Evolutionary conservation across 2,329 filamentous ascomycete species (phyloP), one percentile per base, ranked within the genome.

Genomic region (Balansia obtecta): DNA sequence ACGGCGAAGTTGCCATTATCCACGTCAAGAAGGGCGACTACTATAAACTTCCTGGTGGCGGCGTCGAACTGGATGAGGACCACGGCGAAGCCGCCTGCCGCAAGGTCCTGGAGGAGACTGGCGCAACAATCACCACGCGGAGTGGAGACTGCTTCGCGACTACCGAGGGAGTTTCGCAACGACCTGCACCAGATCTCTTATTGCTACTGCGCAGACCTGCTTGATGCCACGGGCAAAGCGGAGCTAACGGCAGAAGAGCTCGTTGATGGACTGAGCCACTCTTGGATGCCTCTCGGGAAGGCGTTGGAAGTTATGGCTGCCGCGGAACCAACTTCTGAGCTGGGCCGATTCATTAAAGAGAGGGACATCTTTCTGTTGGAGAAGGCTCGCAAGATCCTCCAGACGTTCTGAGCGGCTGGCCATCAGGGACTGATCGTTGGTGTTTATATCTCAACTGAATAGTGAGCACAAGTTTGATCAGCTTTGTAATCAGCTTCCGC

Each of bases 21-120:
- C 30, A 54, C 44, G 50, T 46, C 15, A 45, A 50, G 32, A 44
- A 44, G 10, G 50, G 46, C 16, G 48, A 53, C 41, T 54, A 54
- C 13, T 54, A 54, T 27, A 54, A 54, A n/a, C 48, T 54, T 6
- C 52, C 52, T n/a, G 52, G 52, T 20, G 52, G 52, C 40, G 52
- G 52, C n/a, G 43, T 54, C 33, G 52, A 54, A 13, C 38, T 18
- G 13, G 48, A 22, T 1, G 52, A 54, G 39, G 38, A 39, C 33
- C 52, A 45, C 32, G 13, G 27, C 4, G 42, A 46, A 4, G 52
- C 52, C 8, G 50, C 48, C 1, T 4, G 33, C 27, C 50, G 52
- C 18, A 50, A 54, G 22, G 51, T 52, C 22, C 45, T 46, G 40
- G 52, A 54, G 48, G 52, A 54, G 37, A 54, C 47, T 0, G 52